Percentiles rank a stretch among this genome's conserved stretches.
Conservation (phyloP, 2,329 filamentous ascomycete genomes). For the Beauveria rudraprayagi region DNA sequence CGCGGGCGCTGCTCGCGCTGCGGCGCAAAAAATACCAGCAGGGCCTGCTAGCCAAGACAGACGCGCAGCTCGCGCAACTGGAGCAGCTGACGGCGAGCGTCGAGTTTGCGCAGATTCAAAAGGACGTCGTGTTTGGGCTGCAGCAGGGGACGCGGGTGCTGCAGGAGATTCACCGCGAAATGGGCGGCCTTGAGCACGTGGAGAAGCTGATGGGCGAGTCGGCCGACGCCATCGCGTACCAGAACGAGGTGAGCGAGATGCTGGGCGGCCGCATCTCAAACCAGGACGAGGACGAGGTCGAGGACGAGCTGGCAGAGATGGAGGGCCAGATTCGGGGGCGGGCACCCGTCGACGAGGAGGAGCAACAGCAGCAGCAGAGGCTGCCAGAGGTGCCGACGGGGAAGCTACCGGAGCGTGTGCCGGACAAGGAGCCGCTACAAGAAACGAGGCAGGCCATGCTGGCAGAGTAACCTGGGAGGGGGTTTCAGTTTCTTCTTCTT, state of each 20-base stretch:
- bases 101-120: slow-evolving; percentile 94
- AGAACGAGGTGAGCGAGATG: slow-evolving; percentile 90
- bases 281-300: slow-evolving; percentile 94
- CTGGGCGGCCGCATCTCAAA: slow-evolving; percentile 82
- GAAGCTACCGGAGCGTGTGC: slow-evolving; percentile 22
- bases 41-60: slow-evolving; percentile 77
- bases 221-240: slow-evolving; percentile 84
- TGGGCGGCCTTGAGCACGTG: slow-evolving; percentile 88
- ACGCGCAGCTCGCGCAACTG: slow-evolving; percentile 86
- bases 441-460: slow-evolving; percentile 33
- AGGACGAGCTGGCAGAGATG: slow-evolving; percentile 83
- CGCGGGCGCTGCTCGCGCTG: slow-evolving; percentile 75
- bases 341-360: not conserved
- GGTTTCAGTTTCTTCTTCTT: not conserved
- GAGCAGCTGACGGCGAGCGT: slow-evolving; percentile 83
- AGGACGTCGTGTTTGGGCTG: slow-evolving; percentile 87
- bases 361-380: not conserved
- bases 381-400: slow-evolving; percentile 26
- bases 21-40: slow-evolving; percentile 97
- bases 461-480: slow-evolving; percentile 21
- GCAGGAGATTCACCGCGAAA: slow-evolving; percentile 86
- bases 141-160: slow-evolving; percentile 87
- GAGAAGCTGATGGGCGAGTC: slow-evolving; percentile 93
- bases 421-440: slow-evolving; percentile 17
- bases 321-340: slow-evolving; percentile 37